phyloP scores from a whole-genome alignment of 352 stramenopile species.

The Phytopythium kandeliae region DNA sequence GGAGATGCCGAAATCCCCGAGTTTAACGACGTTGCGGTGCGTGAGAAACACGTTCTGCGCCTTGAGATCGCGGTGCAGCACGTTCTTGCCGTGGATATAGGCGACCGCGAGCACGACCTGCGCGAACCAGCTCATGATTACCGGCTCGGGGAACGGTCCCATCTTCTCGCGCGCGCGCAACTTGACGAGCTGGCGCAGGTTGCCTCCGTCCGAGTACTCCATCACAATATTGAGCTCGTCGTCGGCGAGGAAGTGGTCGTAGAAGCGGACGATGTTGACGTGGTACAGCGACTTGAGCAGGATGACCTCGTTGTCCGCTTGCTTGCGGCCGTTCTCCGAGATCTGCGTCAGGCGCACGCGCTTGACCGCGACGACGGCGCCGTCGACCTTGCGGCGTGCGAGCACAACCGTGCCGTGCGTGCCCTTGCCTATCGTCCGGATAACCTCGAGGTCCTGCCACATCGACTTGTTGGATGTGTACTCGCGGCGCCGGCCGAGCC shows the following conservation, averaged over 20 bases:
- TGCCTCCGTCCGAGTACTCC: slow-evolving; percentile 83
- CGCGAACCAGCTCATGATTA: slow-evolving; percentile 87
- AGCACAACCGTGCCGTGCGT: slow-evolving; percentile 84
- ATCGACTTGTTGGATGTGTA: slow-evolving; percentile 62
- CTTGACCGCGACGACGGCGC: slow-evolving; percentile 81
- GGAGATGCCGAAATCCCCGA: slow-evolving; percentile 87
- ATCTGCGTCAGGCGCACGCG: slow-evolving; percentile 75
- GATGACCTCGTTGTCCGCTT: slow-evolving; percentile 87
- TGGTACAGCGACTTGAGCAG: slow-evolving; percentile 87
- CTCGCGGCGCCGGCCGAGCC: slow-evolving; percentile 62
- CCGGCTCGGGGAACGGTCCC: slow-evolving; percentile 73
- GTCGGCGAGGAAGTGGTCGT: slow-evolving; percentile 84
- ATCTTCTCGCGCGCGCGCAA: slow-evolving; percentile 72
- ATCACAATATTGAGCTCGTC: slow-evolving; percentile 89
- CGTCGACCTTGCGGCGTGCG: slow-evolving; percentile 65
- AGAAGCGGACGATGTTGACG: slow-evolving; percentile 88
- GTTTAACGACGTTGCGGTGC: slow-evolving; percentile 82
- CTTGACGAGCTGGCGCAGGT: slow-evolving; percentile 80
- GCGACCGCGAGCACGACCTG: slow-evolving; percentile 79
- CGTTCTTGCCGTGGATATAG: slow-evolving; percentile 88
- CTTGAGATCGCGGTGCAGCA: slow-evolving; percentile 85
- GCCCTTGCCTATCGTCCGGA: slow-evolving; percentile 83
- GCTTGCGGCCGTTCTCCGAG: slow-evolving; percentile 79
- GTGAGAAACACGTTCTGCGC: slow-evolving; percentile 88
- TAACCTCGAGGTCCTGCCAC: slow-evolving; percentile 82